phyloP scores from a whole-genome alignment of 495 filamentous ascomycete genomes.

The Barbatosphaeria neglecta region DNA sequence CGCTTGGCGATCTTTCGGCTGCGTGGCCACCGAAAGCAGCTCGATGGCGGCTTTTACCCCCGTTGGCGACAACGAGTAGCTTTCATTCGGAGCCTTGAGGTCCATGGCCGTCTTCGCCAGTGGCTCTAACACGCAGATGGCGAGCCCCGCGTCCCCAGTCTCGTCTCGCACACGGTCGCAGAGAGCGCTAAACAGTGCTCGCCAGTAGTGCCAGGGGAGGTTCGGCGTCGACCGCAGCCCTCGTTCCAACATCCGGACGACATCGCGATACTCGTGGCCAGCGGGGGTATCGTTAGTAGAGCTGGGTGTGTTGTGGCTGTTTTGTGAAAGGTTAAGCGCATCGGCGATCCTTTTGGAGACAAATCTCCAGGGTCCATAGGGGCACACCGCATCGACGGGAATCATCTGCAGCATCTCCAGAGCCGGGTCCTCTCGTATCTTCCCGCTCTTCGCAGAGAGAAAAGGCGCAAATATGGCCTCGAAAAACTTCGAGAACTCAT shows the following conservation, averaged over 20 bases:
- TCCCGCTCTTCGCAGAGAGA: constrained; percentile 26
- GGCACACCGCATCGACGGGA: constrained; percentile 22
- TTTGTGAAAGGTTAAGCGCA: constrained; percentile 20
- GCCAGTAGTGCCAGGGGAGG: constrained; percentile 43
- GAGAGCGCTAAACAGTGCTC: constrained; percentile 46
- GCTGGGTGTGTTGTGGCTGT: constrained; percentile 17
- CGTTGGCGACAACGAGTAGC: constrained; percentile 2
- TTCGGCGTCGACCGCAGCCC: constrained; percentile 41
- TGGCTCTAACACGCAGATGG: constrained; percentile 56
- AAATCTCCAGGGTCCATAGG: constrained; percentile 30
- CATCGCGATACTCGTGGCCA: constrained; percentile 56
- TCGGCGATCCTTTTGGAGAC: constrained; percentile 17
- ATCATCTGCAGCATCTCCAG: constrained; percentile 27
- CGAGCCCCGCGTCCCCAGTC: constrained; percentile 51
- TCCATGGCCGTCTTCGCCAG: constrained; percentile 44
- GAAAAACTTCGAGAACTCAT: constrained; percentile 28
- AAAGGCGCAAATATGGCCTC: constrained; percentile 33
- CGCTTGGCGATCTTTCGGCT: constrained; percentile 40
- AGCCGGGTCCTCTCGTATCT: constrained; percentile 26
- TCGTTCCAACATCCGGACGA: constrained; percentile 52
- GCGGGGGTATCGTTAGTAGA: constrained; percentile 23
- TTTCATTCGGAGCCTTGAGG: constrained; percentile 2
- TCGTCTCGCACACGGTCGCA: constrained; percentile 49
- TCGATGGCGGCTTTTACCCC: constrained; percentile 21
- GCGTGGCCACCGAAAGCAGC: constrained; percentile 25